These are phyloP conservation scores for Silene conica DNA, from an alignment of 148 eudicot genomes.

Conservation along the genomic window DNA sequence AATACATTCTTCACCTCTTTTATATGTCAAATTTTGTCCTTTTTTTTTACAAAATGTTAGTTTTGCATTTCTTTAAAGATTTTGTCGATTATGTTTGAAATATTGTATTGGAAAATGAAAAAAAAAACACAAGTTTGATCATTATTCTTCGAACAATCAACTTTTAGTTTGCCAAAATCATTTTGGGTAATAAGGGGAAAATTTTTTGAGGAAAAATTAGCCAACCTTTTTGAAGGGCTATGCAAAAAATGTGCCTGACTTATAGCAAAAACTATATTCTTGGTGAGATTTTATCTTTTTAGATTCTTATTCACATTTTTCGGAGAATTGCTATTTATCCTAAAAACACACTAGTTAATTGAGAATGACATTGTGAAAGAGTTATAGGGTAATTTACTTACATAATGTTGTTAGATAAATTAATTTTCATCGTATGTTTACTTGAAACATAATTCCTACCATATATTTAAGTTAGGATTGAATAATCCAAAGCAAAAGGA, in stretches of 20 bases:
- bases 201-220: not conserved
- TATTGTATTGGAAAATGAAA: not conserved
- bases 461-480: too few relatives aligned
- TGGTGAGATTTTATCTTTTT: not conserved
- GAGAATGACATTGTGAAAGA: not conserved
- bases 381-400: too few relatives aligned
- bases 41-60: not conserved
- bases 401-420: too few relatives aligned
- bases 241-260: not conserved
- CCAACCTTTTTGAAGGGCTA: not conserved
- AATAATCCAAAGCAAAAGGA: too few relatives aligned
- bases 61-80: not conserved
- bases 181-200: not conserved
- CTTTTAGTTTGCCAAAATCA: not conserved
- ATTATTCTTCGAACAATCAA: constrained; percentile 4
- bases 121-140: constrained; percentile 2
- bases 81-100: not conserved
- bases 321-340: not conserved
- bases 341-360: not conserved
- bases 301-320: not conserved
- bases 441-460: too few relatives aligned
- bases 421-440: too few relatives aligned
- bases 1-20: constrained; percentile 26
- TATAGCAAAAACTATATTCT: not conserved
- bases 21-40: not conserved